Conservation (phyloP, 495 filamentous ascomycete genomes). For the Aspergillus ostianus region DNA sequence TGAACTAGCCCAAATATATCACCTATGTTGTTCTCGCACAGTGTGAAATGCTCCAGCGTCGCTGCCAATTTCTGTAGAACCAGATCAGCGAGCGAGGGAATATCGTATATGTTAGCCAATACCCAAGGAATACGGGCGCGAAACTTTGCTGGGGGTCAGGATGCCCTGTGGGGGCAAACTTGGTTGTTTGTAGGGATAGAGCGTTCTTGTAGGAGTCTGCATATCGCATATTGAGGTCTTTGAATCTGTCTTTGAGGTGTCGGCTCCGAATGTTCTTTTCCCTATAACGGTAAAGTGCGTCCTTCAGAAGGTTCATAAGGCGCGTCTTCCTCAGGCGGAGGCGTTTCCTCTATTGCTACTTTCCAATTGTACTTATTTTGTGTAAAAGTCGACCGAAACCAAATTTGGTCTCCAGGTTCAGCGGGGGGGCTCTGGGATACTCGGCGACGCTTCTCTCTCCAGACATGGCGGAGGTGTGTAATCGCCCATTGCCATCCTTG, state of each 20-base stretch:
- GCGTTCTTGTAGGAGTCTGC: background rate
- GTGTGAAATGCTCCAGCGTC: constrained; percentile 31
- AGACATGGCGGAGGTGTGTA: constrained; percentile 20
- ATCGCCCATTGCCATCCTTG: constrained; percentile 14
- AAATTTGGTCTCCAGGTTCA: background rate
- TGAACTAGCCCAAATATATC: constrained; percentile 33
- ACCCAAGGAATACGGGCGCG: constrained; percentile 34
- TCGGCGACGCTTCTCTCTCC: background rate
- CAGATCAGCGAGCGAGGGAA: constrained; percentile 29
- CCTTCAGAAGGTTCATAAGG: background rate
- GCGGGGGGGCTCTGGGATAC: background rate
- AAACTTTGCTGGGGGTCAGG: constrained; percentile 28
- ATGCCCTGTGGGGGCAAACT: constrained; percentile 14
- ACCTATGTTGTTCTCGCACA: constrained; percentile 22
- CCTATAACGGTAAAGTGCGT: constrained; percentile 7
- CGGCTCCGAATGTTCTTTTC: constrained; percentile 17
- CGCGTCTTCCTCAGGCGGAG: constrained; percentile 5
- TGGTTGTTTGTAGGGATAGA: background rate
- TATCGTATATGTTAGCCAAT: constrained; percentile 37
- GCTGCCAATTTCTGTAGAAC: constrained; percentile 32
- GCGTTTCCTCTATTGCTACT: background rate
- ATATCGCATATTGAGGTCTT: background rate
- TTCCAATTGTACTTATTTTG: no score
- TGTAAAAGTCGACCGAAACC: no score
- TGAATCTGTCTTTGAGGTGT: constrained; percentile 15